Base-by-base conservation (phyloP, 306 rosid species). In the Quercus suber region DNA sequence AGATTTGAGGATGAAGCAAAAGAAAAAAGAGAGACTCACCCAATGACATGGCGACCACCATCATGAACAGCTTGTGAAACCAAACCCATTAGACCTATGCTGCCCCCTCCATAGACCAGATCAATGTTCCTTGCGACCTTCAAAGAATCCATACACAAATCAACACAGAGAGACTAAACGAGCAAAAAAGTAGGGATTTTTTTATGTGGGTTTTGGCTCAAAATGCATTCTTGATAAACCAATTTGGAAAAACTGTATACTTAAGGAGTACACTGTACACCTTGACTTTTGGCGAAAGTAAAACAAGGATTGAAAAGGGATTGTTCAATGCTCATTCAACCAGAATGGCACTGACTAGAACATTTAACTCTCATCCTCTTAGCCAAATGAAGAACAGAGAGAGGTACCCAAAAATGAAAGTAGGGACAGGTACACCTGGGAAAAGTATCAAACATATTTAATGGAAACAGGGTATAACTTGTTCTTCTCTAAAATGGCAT, bases 41-140 rank as follows among this genome's bases (percentile, higher is more conserved):
- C 99, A 80, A 94, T 89, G 74, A 94, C 97, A 90, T 94, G 99
- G 55, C 97, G 88, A 80, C 97, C 99, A 55, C 99, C 99, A 87
- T 94, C 90, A 92, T 92, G 97, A 88, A 94, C 99, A 65, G 99
- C 99, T 91, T 94, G 99, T 56, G 99, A 94, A 74, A 94, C 94
- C 87, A 94, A 86, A 73, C 99, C 99, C 99, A 94, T 94, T 20
- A 94, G 88, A 9, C 99, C 99, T 85, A 94, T 90, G 94, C 99
- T 94, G 84, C 99, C 97, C 49, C 99, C 99, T 82, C 99, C 99
- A 82, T 94, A 94, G 13, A 92, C 99, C 81, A 94, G 89, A 90
- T 94, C 97, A 89, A 94, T 92, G 88, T 92, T 91, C 85, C 95
- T 91, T 63, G 95, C 88, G 4, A 94, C 99, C 99, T 94, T 82